Base-by-base conservation (phyloP, 2,329 filamentous ascomycete species). In the Aspergillus hiratsukae region DNA sequence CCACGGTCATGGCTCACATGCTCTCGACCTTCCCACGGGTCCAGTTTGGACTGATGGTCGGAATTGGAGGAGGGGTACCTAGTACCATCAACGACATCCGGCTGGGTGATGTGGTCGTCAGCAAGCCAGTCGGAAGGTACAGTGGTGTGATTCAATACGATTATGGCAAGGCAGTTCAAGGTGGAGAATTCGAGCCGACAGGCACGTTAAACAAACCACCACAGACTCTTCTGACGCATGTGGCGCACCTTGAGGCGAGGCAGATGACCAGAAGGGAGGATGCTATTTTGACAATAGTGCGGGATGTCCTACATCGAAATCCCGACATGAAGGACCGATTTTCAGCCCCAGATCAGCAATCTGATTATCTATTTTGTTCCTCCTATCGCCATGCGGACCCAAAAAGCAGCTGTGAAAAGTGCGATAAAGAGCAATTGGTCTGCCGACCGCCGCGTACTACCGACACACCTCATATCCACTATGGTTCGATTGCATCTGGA, bases 101-200 rank as follows among this genome's bases (percentile, higher is more conserved):
- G 3, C 49, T 66, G 2, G 62, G 65, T 3, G 64, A 67, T 57
- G 55, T 68, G 3, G 66, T 66, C 2, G 56, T 68, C 9, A 66
- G 65, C 51, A 52, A 41, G 17, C 53, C 58, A 3, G 49, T n/a
- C 25, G 19, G 14, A 27, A 51, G 2, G 9, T 57, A 29, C 10
- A 37, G 53, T 1, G 60, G 58, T 2, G 49, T 56, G 11, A 31
- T 41, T 5, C 17, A 41, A 10, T 56, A 52, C 29, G 50, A 52
- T 37, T 52, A 52, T 28, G 48, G 41, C 10, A 58, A 57, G 25
- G 25, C 29, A n/a, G 21, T 54, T 29, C 28, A n/a, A n/a, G 41
- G 43, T n/a, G 41, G 40, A 14, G 1, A 4, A 21, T 41, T 41
- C n/a, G 40, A 41, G 40, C 40, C 7, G 14, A 41, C n/a, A 10